These are phyloP conservation scores for Xylaria sp. DNA, from an alignment of 2,329 filamentous ascomycete species.

Conservation along the genomic window DNA sequence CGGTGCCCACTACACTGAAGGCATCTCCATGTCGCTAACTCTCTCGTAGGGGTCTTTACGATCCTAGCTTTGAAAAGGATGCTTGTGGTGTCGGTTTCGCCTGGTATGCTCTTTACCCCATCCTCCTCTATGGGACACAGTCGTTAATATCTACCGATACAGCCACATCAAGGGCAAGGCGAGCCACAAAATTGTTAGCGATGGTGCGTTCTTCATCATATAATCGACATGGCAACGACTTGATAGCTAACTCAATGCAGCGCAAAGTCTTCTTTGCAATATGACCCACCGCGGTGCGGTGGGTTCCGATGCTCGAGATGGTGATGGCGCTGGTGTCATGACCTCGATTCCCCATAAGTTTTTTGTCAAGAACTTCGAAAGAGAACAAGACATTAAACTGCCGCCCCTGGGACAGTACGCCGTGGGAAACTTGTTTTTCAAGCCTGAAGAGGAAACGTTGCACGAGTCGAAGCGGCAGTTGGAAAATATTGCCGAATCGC, in stretches of 20 bases:
- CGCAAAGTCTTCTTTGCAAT: slow-evolving; percentile 93
- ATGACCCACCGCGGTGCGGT: slow-evolving; percentile 99
- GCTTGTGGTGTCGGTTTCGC: slow-evolving; percentile 98
- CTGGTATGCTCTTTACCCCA: slow-evolving; percentile 54
- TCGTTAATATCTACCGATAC: slow-evolving; percentile 18
- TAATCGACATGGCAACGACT: not conserved
- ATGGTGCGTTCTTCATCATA: slow-evolving; percentile 60
- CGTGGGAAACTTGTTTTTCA: slow-evolving; percentile 97
- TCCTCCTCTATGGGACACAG: slow-evolving; percentile 1
- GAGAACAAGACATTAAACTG: slow-evolving; percentile 80
- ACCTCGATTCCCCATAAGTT: slow-evolving; percentile 98
- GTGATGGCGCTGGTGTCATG: slow-evolving; percentile 98
- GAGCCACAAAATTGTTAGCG: slow-evolving; percentile 97
- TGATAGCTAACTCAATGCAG: slow-evolving; percentile 43
- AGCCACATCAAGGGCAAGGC: slow-evolving; percentile 96
- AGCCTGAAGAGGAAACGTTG: slow-evolving; percentile 85
- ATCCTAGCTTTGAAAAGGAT: slow-evolving; percentile 96
- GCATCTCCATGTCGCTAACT: slow-evolving; percentile 15
- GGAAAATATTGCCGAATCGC: slow-evolving; percentile 83
- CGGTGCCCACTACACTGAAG: not conserved
- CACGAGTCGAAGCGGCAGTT: slow-evolving; percentile 88
- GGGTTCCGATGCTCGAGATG: slow-evolving; percentile 94
- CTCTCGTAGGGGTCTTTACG: slow-evolving; percentile 69
- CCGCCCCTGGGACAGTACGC: slow-evolving; percentile 91
- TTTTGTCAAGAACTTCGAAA: slow-evolving; percentile 97